phyloP scores from a whole-genome alignment of 1,284 basidiomycete species.

The Melampsora abietis-canadensis region DNA sequence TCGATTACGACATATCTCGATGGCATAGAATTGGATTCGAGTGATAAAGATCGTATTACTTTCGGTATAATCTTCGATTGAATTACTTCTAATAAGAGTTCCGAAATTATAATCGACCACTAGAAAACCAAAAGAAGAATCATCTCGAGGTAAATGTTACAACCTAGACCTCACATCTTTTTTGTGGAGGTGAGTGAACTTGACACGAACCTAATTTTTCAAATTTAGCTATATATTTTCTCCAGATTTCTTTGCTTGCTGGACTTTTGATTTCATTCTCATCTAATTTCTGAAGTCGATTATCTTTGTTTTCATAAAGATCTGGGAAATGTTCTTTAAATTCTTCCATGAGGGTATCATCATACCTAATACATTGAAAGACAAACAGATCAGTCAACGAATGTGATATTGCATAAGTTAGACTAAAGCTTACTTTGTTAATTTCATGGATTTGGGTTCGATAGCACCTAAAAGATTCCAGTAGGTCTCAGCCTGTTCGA shows the following conservation, averaged over 20 bases:
- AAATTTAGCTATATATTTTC: constrained; percentile 79
- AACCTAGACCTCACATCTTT: background rate
- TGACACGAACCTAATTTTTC: constrained; percentile 56
- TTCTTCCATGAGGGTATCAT: constrained; percentile 86
- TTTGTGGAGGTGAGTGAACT: background rate
- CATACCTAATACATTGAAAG: constrained; percentile 52
- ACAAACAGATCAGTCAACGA: constrained; percentile 15
- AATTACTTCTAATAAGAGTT: constrained; percentile 81
- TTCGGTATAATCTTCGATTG: constrained; percentile 79
- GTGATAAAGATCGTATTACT: constrained; percentile 83
- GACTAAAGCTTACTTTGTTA: constrained; percentile 66
- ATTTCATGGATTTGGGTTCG: constrained; percentile 67
- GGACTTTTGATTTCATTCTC: constrained; percentile 93
- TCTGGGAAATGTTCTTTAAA: constrained; percentile 79
- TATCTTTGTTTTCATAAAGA: constrained; percentile 64
- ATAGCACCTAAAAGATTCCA: constrained; percentile 89
- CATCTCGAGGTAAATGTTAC: constrained; percentile 4
- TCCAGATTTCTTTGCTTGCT: constrained; percentile 87
- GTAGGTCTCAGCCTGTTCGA: constrained; percentile 93
- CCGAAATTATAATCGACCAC: constrained; percentile 96
- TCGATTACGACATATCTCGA: constrained; percentile 91
- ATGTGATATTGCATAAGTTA: constrained; percentile 5
- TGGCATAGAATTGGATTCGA: constrained; percentile 76
- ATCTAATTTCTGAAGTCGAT: constrained; percentile 67
- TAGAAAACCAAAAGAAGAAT: constrained; percentile 2